phyloP scores from a whole-genome alignment of 2,329 filamentous ascomycete genomes.

The Cercospora nicotianae region DNA sequence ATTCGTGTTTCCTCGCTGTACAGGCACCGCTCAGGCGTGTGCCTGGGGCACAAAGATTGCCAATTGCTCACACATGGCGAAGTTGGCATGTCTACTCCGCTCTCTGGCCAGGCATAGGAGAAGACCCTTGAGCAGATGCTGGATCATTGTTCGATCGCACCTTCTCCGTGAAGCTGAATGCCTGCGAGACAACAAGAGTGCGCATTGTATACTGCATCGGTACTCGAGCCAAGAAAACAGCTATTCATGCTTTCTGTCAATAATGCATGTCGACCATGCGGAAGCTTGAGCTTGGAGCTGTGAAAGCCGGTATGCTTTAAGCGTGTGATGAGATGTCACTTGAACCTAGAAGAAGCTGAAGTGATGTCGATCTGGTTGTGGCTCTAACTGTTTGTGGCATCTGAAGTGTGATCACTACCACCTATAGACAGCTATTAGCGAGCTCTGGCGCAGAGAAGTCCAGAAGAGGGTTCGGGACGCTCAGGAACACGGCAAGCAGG shows the following conservation, averaged over 20 bases:
- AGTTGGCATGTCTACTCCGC: not conserved
- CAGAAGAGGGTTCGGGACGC: not conserved
- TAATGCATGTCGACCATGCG: not conserved
- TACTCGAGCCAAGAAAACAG: not conserved
- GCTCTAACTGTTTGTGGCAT: not conserved
- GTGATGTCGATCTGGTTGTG: not conserved
- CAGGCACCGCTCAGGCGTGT: not conserved
- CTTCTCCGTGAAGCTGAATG: not conserved
- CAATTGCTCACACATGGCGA: not conserved
- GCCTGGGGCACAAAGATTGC: not conserved
- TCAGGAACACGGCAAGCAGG: conserved; percentile 9
- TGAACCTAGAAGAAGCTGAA: not conserved
- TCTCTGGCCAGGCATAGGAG: not conserved
- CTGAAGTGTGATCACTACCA: not conserved
- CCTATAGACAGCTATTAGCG: not conserved
- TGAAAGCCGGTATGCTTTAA: not conserved
- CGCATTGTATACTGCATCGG: not conserved
- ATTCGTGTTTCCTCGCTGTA: not conserved
- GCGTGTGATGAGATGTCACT: not conserved
- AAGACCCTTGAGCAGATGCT: not conserved
- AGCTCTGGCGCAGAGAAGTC: not conserved
- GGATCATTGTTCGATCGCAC: not conserved
- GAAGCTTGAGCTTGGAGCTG: not conserved
- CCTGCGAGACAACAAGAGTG: not conserved
- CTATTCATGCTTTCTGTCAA: not conserved